Percentiles rank a stretch among this genome's conserved stretches.
phyloP scores from a whole-genome alignment of 1,284 basidiomycete genomes.

The Pyrrhoderma lamaoense region DNA sequence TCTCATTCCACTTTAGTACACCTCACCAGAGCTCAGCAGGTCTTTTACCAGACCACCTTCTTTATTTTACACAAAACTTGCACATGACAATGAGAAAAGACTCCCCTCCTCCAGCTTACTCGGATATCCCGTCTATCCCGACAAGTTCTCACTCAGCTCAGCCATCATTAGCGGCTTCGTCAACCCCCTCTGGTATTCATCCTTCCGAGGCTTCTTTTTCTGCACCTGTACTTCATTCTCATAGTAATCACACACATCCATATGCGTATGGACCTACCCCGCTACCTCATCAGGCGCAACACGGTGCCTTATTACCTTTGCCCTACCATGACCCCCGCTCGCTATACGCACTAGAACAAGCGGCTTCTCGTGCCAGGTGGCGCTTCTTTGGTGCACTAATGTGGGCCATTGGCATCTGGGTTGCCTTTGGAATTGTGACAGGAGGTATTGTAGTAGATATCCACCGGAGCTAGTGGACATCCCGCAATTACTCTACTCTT shows the following conservation, averaged over 20 bases:
- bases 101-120: slow-evolving; percentile 15
- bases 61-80: too few relatives aligned
- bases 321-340: slow-evolving; percentile 45
- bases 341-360: slow-evolving; percentile 36
- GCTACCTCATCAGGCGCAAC: slow-evolving; percentile 14
- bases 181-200: not conserved
- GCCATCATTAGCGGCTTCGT: not conserved
- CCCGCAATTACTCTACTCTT: not conserved
- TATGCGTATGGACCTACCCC: slow-evolving; percentile 18
- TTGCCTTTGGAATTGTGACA: slow-evolving; percentile 24
- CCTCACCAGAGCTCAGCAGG: not conserved
- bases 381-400: slow-evolving; percentile 36
- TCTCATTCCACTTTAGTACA: not conserved
- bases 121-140: slow-evolving; percentile 12
- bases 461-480: not conserved
- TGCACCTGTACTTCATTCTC: slow-evolving; percentile 1
- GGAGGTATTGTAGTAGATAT: slow-evolving; percentile 24
- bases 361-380: slow-evolving; percentile 36
- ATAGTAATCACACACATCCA: not conserved
- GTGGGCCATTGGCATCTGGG: slow-evolving; percentile 35
- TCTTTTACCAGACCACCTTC: too few relatives aligned
- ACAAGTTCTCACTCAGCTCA: not conserved
- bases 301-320: slow-evolving; percentile 20
- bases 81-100: slow-evolving; percentile 4
- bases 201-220: not conserved